These are phyloP conservation scores for Boletus rubescentipes DNA, from an alignment of 768 basidiomycete genomes.

Conservation along the genomic window DNA sequence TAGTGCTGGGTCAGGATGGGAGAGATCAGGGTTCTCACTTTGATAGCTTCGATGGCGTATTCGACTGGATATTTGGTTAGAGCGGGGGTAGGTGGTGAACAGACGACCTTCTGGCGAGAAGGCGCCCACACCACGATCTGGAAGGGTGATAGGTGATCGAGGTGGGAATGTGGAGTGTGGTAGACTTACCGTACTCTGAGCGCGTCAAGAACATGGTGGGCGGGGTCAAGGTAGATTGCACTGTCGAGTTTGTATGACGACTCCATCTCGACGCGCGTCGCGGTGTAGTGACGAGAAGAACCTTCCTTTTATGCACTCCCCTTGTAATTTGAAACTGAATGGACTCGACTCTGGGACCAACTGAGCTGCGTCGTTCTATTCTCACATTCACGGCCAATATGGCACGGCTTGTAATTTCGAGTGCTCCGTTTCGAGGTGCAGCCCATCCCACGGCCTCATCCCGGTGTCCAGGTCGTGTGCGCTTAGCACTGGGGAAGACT, in stretches of 20 bases:
- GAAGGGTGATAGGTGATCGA: not conserved
- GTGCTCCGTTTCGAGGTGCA: slow-evolving; percentile 29
- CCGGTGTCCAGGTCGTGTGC: not conserved
- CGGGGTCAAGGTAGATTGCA: slow-evolving; percentile 6
- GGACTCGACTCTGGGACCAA: slow-evolving; percentile 25
- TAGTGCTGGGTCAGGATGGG: not conserved
- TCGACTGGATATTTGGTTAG: slow-evolving; percentile 63
- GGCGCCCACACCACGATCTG: slow-evolving; percentile 97
- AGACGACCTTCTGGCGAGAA: slow-evolving; percentile 98
- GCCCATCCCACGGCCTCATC: not conserved
- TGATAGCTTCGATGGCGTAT: slow-evolving; percentile 99
- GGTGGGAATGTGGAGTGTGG: not conserved
- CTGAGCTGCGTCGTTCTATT: slow-evolving; percentile 58
- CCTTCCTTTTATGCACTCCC: slow-evolving; percentile 22
- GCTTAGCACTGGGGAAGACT: slow-evolving; percentile 84
- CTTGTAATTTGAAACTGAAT: too few relatives aligned
- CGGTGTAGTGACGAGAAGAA: slow-evolving; percentile 27
- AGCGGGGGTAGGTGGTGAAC: slow-evolving; percentile 41
- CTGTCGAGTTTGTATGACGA: slow-evolving; percentile 19
- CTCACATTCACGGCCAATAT: slow-evolving; percentile 66
- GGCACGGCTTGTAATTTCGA: slow-evolving; percentile 80
- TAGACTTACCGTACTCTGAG: slow-evolving; percentile 80
- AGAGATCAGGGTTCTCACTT: slow-evolving; percentile 48
- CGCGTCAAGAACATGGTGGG: slow-evolving; percentile 85
- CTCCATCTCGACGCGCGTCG: slow-evolving; percentile 39